A percentile compares a stretch with the other conserved stretches of the same genome.
These are phyloP conservation scores for Schizochytrium sp. DNA, from an alignment of 108 stramenopile genomes.

Conservation along the genomic window DNA sequence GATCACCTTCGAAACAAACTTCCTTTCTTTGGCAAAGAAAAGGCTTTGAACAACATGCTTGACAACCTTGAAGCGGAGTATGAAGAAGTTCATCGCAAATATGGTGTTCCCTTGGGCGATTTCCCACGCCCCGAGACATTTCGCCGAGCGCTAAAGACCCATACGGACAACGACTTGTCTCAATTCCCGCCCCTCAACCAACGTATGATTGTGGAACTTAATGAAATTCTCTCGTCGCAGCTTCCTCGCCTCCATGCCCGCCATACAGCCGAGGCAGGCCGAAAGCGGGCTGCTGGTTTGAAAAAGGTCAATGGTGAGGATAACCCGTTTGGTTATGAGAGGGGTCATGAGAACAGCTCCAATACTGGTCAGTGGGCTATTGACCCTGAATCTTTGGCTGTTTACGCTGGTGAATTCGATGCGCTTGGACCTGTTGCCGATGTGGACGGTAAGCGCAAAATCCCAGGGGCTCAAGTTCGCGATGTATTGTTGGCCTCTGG, in stretches of 20 bases:
- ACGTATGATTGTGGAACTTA: conserved; percentile 64
- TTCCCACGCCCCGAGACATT: conserved; percentile 74
- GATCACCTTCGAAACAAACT: conserved; percentile 75
- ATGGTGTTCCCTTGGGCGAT: conserved; percentile 76
- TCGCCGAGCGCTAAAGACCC: conserved; percentile 49
- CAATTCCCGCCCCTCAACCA: conserved; percentile 62
- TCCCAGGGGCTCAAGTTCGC: conserved; percentile 49
- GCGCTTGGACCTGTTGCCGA: background rate
- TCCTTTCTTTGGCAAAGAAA: conserved; percentile 67
- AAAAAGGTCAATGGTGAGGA: background rate
- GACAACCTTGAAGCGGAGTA: conserved; percentile 71
- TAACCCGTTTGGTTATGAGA: background rate
- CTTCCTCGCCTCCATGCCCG: conserved; percentile 62
- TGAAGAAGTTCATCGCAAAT: conserved; percentile 73
- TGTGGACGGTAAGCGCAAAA: conserved; percentile 17
- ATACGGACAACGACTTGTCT: conserved; percentile 56
- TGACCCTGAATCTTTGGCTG: background rate
- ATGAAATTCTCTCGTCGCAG: conserved; percentile 40
- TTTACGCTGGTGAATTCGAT: conserved; percentile 18
- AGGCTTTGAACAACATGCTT: conserved; percentile 69
- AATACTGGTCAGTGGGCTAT: background rate
- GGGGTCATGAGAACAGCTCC: background rate
- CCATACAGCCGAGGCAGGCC: conserved; percentile 37
- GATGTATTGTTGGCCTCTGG: conserved; percentile 87
- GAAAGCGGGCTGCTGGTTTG: background rate